Evolutionary conservation across 2,329 filamentous ascomycete species (phyloP), one percentile per base, ranked within the genome.

Genomic region (Colletotrichum agaves): DNA sequence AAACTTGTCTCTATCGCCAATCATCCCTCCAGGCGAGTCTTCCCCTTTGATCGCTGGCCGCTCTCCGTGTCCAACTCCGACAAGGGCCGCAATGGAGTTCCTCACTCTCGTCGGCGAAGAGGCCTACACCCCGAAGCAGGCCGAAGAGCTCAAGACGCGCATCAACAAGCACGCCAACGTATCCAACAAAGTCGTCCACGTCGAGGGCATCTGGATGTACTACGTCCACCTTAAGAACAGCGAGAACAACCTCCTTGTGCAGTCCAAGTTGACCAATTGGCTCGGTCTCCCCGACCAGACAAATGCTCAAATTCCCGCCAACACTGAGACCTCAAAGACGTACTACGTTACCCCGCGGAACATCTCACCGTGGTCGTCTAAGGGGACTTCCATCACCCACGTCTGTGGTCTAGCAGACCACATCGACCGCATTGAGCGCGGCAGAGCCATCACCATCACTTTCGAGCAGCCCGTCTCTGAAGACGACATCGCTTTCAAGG

Each of bases 311-410:
- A 84, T 85, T 71, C 81, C 82, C 69, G 82, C 82, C 67, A 78
- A 82, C 31, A 76, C 76, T 37, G 69, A 70, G 12, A 63, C 65
- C 72, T 77, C 39, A 74, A 79, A 50, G 76, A 83, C 80, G 69
- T 78, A 74, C 77, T 93, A 94, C 76, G 86, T 97, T 66, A 89
- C 87, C 52, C 95, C 95, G 19, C 88, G 95, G 72, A 92, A 92
- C 74, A 94, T 97, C 72, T 98, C 94, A 44, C 96, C 96, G 77
- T 99, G 96, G 96, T 98, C 94, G 80, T 97, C 94, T 63, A 94
- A 98, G 79, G 95, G 94, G 31, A 97, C 95, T 52, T 95, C 90
- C 77, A 98, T 98, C 78, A 92, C 95, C 61, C 90, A 96, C 72
- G 95, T 98, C 35, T 98, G 95, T 77, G 94, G 93, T 27, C 83